These are phyloP conservation scores for Penicillium decumbens DNA, from an alignment of 2,329 filamentous ascomycete genomes.

Conservation along the genomic window DNA sequence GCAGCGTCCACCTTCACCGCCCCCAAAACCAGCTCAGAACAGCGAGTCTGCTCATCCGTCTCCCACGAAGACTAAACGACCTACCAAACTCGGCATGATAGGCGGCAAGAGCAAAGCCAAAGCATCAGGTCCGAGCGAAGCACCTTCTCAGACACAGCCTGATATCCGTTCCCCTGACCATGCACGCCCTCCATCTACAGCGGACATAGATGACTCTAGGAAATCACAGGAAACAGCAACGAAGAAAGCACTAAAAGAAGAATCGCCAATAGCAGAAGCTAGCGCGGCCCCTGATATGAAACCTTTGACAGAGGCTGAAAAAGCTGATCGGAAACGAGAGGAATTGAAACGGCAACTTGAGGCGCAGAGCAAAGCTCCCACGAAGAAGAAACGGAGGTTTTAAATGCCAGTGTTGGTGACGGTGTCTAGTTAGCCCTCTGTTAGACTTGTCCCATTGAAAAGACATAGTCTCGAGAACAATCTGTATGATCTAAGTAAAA, in stretches of 20 bases:
- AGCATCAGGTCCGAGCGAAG: constrained; percentile 1
- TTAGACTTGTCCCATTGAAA: not conserved
- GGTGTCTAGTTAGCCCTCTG: not conserved
- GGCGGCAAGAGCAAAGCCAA: constrained; percentile 27
- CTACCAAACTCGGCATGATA: constrained; percentile 35
- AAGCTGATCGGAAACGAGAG: constrained; percentile 52
- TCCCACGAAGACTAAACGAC: constrained; percentile 19
- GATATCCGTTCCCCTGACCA: not conserved
- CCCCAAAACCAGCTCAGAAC: not conserved
- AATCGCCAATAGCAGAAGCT: not conserved
- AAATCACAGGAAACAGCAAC: not conserved
- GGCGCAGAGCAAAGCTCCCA: constrained; percentile 48
- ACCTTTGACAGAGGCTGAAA: constrained; percentile 46
- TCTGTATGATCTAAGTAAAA: not conserved
- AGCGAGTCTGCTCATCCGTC: constrained; percentile 3
- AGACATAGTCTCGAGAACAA: not conserved
- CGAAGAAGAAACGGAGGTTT: constrained; percentile 57
- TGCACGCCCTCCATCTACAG: not conserved
- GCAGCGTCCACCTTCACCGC: constrained; percentile 6
- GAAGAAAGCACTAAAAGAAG: not conserved
- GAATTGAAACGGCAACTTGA: constrained; percentile 54
- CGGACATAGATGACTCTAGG: not conserved
- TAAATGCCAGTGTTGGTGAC: constrained; percentile 22
- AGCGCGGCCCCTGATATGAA: constrained; percentile 7
- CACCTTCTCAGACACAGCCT: not conserved